Percentiles rank a stretch among this genome's conserved stretches.
phyloP scores from a whole-genome alignment of 2,329 filamentous ascomycete genomes.

The Sarocladium strictum region DNA sequence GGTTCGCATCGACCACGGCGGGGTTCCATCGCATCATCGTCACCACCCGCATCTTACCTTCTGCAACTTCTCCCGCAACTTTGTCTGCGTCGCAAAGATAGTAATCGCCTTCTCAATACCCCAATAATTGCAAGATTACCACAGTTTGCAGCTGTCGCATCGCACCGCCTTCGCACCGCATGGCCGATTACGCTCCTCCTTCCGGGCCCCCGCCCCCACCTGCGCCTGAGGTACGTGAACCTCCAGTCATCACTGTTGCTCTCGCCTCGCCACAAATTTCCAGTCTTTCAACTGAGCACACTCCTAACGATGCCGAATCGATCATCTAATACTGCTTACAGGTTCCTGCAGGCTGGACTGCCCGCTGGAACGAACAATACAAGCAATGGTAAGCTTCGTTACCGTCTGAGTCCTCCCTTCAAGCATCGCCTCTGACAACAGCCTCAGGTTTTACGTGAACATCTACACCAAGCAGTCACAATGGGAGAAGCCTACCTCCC shows the following conservation, averaged over 20 bases:
- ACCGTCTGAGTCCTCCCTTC: neutral
- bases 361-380: constrained; percentile 82
- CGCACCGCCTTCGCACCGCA: constrained; percentile 18
- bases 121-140: too few relatives aligned
- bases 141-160: neutral
- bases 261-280: too few relatives aligned
- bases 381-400: constrained; percentile 62
- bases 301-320: too few relatives aligned
- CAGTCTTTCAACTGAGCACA: too few relatives aligned
- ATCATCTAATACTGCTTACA: constrained; percentile 42
- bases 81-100: too few relatives aligned
- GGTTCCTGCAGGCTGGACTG: constrained; percentile 65
- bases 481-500: constrained; percentile 77
- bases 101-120: too few relatives aligned
- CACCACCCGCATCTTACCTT: neutral
- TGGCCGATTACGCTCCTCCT: constrained; percentile 51
- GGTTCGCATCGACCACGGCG: neutral
- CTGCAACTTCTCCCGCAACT: neutral
- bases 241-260: neutral
- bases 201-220: constrained; percentile 47
- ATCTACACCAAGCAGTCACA: constrained; percentile 80
- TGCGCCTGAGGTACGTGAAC: constrained; percentile 7
- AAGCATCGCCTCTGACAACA: constrained; percentile 25
- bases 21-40: neutral
- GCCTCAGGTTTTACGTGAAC: constrained; percentile 80